Evolutionary conservation across 2,329 filamentous ascomycete genomes (phyloP).

Genomic region (Furcasterigmium furcatum): DNA sequence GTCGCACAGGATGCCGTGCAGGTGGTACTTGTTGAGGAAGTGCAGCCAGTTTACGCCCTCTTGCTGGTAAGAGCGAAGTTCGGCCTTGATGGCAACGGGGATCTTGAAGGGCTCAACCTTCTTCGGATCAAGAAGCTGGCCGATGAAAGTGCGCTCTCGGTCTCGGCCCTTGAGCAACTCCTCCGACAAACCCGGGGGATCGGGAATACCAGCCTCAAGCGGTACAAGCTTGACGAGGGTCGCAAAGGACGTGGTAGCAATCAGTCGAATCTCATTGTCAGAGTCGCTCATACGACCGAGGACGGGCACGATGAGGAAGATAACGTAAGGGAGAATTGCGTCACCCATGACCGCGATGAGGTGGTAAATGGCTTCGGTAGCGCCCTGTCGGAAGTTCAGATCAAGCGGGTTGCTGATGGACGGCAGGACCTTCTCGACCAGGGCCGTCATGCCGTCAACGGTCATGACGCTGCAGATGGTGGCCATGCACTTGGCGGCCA

Average conservation of each 20-base stretch:
- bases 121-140: slow-evolving; percentile 92
- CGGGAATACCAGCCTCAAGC: slow-evolving; percentile 93
- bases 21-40: slow-evolving; percentile 96
- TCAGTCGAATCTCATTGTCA: slow-evolving; percentile 88
- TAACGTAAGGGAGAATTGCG: slow-evolving; percentile 91
- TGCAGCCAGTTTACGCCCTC: slow-evolving; percentile 98
- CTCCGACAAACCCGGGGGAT: slow-evolving; percentile 88
- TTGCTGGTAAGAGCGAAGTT: slow-evolving; percentile 94
- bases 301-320: slow-evolving; percentile 97
- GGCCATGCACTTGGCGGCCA: slow-evolving; percentile 94
- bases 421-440: slow-evolving; percentile 90
- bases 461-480: slow-evolving; percentile 97
- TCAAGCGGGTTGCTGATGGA: slow-evolving; percentile 90
- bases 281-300: slow-evolving; percentile 98
- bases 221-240: slow-evolving; percentile 96
- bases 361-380: slow-evolving; percentile 94
- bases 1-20: slow-evolving; percentile 97
- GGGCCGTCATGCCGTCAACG: slow-evolving; percentile 90
- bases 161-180: slow-evolving; percentile 87
- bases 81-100: slow-evolving; percentile 94
- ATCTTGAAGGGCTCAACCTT: slow-evolving; percentile 94
- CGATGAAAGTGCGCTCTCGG: slow-evolving; percentile 92
- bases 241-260: slow-evolving; percentile 95
- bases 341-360: slow-evolving; percentile 98
- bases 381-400: slow-evolving; percentile 84